Evolutionary conservation across 2,329 filamentous ascomycete genomes (phyloP), one percentile per base, ranked within the genome.

Genomic region (Beauveria medogensis): DNA sequence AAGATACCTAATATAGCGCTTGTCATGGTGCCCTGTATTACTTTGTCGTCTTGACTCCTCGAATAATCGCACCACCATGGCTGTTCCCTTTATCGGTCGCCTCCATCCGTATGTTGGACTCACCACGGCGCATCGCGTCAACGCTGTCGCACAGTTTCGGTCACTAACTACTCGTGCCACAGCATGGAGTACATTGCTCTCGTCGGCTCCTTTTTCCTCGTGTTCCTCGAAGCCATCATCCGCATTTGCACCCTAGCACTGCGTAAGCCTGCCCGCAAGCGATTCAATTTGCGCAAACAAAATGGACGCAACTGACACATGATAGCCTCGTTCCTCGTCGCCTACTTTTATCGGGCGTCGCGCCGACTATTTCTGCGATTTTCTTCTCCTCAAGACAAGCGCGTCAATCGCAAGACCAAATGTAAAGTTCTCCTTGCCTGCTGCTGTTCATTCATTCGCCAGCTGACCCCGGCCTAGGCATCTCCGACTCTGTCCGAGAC

Each of bases 121-220:
- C 22, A 20, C 10, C 14, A 8, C 10, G 30, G 16, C 62, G 50
- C 28, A 58, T 52, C 55, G 47, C 43, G 44, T 22, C 37, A 30
- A n/a, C 51, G 48, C 48, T 52, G 55, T 53, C 55, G 54, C 52
- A 53, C 47, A 26, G 54, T 55, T 55, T 34, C 16, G 5, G 10
- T 12, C n/a, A 62, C 66, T 57, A 64, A 52, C 57, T 10, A 10
- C 12, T 22, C 6, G 43, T 53, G 28, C 24, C 26, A 5, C 65
- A 92, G 89, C 73, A 82, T 82, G 74, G 92, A 99, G 77, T 97
- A 97, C 77, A 76, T 95, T 64, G 91, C 92, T 44, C 84, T 99
- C 48, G 75, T 94, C 52, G 86, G 87, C 60, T 97, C 93, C 8
- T 89, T 97, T 69, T 69, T 91, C 57, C 83, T 99, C 43, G 87